Percentiles rank a stretch among this genome's conserved stretches.
These are phyloP conservation scores for Lentinula novae-zelandiae DNA, from an alignment of 1,284 basidiomycete species.

Conservation along the genomic window DNA sequence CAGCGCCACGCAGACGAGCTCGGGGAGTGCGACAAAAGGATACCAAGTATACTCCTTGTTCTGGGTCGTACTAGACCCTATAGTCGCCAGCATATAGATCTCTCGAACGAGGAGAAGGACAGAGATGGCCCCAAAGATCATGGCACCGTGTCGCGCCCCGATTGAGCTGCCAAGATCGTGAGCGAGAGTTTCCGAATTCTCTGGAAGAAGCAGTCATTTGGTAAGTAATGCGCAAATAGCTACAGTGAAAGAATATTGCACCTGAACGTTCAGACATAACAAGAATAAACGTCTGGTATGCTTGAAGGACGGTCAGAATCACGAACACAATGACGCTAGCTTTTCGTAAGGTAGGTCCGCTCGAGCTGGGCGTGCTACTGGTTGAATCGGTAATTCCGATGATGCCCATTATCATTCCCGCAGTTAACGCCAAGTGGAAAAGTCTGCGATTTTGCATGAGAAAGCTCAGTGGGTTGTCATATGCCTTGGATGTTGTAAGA, in stretches of 20 bases:
- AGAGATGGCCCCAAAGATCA: conserved; percentile 10
- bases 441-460: conserved; percentile 28
- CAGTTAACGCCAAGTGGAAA: conserved; percentile 30
- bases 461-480: conserved; percentile 8
- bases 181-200: background rate
- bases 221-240: background rate
- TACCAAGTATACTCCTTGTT: conserved; percentile 17
- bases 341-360: conserved; percentile 5
- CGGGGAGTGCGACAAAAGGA: conserved; percentile 5
- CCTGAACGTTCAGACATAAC: background rate
- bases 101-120: conserved; percentile 1
- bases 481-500: background rate
- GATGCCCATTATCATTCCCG: conserved; percentile 33
- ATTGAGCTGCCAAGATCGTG: conserved; percentile 11
- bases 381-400: conserved; percentile 28
- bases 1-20: background rate
- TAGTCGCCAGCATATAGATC: conserved; percentile 2
- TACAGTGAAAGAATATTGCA: background rate
- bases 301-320: conserved; percentile 14
- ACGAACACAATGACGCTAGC: conserved; percentile 16
- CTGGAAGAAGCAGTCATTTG: background rate
- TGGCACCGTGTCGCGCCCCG: conserved; percentile 30
- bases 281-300: conserved; percentile 14
- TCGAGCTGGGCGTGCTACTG: conserved; percentile 9
- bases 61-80: background rate